Evolutionary conservation across 495 filamentous ascomycete genomes (phyloP).

Genomic region (Lophiostoma macrostomum): DNA sequence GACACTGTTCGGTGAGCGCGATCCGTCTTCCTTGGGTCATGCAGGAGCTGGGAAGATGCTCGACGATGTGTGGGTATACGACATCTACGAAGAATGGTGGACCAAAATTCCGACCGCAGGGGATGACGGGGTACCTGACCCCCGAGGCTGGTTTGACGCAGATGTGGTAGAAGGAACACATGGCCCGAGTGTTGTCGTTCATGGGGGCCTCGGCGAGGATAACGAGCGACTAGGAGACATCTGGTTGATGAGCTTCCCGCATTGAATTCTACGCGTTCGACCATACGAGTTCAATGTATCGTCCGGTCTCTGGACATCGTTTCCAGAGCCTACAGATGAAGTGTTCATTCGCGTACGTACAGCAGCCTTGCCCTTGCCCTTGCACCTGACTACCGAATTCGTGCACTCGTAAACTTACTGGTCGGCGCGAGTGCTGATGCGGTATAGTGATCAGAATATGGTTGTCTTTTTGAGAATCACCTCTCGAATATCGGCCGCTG

Average conservation of each 20-base stretch:
- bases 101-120: conserved; percentile 50
- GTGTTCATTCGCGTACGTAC: no score
- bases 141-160: conserved; percentile 45
- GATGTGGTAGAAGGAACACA: conserved; percentile 29
- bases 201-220: conserved; percentile 48
- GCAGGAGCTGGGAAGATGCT: conserved; percentile 66
- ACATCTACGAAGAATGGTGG: conserved; percentile 55
- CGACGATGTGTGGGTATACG: conserved; percentile 71
- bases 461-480: no score
- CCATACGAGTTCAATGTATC: no score
- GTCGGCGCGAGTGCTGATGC: no score
- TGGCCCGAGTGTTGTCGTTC: conserved; percentile 41
- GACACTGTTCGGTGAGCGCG: conserved; percentile 65
- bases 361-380: no score
- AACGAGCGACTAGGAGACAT: conserved; percentile 50
- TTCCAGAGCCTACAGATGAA: no score
- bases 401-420: no score
- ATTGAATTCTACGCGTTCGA: no score
- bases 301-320: no score
- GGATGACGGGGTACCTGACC: conserved; percentile 39
- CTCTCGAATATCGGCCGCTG: no score
- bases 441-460: no score
- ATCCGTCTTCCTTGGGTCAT: conserved; percentile 60
- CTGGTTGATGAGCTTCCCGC: conserved; percentile 40
- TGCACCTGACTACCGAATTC: no score